Evolutionary conservation across 2,329 filamentous ascomycete genomes (phyloP).

Genomic region (Colletotrichum sp.): DNA sequence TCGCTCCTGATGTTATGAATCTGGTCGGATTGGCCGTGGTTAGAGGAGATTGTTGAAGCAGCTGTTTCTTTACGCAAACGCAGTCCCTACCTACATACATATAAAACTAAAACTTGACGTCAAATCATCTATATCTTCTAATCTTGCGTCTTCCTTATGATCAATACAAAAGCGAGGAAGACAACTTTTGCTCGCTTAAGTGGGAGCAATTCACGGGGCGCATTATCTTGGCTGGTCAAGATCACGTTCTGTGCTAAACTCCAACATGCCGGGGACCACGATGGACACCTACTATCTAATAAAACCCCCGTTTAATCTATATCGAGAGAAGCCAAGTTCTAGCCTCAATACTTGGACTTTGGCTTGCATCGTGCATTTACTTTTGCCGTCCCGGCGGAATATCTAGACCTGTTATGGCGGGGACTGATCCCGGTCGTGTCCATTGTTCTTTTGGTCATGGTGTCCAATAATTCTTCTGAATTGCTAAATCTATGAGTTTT

Average conservation of each 20-base stretch:
- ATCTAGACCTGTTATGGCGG: not conserved
- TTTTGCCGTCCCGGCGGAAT: not conserved
- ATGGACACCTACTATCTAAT: not conserved
- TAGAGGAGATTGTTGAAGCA: not conserved
- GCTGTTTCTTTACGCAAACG: not conserved
- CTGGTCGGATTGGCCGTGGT: not conserved
- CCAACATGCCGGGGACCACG: no score
- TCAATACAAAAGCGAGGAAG: not conserved
- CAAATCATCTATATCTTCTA: not conserved
- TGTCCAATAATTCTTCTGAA: no score
- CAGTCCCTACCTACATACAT: not conserved
- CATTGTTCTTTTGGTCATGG: not conserved
- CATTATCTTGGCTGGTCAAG: not conserved
- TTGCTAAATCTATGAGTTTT: no score
- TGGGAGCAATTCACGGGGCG: not conserved
- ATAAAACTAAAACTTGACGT: not conserved
- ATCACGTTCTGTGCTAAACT: not conserved
- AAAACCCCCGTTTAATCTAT: not conserved
- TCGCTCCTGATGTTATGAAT: not conserved
- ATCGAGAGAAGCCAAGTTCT: not conserved
- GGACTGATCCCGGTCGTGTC: not conserved
- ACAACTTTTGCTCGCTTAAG: not conserved
- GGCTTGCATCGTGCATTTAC: not conserved
- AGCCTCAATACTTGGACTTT: not conserved
- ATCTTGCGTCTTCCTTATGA: not conserved